Conservation (phyloP, 1,284 basidiomycete species). For the Cutaneotrichosporon spelunceum region DNA sequence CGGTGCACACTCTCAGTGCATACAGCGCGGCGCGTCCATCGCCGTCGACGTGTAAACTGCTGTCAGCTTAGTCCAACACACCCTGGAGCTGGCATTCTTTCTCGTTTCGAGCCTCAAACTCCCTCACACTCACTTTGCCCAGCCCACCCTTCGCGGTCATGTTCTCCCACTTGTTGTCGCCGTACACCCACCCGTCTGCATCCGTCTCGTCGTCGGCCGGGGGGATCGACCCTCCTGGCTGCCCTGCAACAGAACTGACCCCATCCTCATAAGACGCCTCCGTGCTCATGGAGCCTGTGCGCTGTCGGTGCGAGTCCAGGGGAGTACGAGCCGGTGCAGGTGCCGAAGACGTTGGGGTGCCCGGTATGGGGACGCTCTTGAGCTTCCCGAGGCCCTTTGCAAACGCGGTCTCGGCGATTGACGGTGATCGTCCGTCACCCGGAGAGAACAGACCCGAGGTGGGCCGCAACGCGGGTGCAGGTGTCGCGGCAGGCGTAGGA, state of each 20-base stretch:
- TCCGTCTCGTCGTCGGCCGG: constrained; percentile 61
- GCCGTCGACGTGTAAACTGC: constrained; percentile 74
- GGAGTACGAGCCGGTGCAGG: constrained; percentile 2
- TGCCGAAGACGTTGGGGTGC: constrained; percentile 19
- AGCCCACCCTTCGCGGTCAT: constrained; percentile 72
- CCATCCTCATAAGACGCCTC: constrained; percentile 22
- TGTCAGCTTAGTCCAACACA: neutral
- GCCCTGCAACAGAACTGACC: neutral
- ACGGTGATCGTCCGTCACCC: constrained; percentile 30
- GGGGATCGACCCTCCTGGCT: constrained; percentile 8
- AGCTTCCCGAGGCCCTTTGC: constrained; percentile 51
- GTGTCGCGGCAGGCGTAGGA: neutral
- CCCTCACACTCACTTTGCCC: constrained; percentile 63
- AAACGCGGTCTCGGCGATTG: constrained; percentile 52
- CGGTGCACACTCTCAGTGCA: constrained; percentile 67
- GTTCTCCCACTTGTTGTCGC: constrained; percentile 93
- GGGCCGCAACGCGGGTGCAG: constrained; percentile 14
- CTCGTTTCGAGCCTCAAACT: too few species aligned
- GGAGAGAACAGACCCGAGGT: constrained; percentile 19
- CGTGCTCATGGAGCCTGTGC: constrained; percentile 19
- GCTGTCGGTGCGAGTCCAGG: constrained; percentile 6
- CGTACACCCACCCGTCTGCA: constrained; percentile 86
- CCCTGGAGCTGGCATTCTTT: neutral
- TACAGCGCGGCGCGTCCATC: constrained; percentile 78
- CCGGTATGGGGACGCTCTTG: constrained; percentile 30